phyloP scores from a whole-genome alignment of 768 basidiomycete genomes.

The Pleurotus platypus region DNA sequence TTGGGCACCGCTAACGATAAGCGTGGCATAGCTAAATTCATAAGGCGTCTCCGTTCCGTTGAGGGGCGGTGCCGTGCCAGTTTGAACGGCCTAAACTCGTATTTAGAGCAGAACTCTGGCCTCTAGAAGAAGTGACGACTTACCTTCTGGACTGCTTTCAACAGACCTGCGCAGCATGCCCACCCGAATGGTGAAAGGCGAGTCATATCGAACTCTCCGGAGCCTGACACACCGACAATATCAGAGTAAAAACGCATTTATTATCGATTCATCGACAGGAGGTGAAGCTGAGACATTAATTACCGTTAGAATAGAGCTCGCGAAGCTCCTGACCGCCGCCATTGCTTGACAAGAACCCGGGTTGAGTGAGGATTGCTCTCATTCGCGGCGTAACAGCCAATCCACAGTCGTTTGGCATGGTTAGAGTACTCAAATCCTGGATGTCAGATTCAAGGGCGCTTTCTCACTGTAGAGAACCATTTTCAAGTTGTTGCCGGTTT shows the following conservation, averaged over 20 bases:
- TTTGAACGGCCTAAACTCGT: conserved; percentile 5
- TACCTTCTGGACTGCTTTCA: conserved; percentile 17
- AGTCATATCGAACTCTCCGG: conserved; percentile 15
- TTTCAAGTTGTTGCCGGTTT: no score
- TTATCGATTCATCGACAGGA: neutral
- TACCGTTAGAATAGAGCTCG: conserved; percentile 25
- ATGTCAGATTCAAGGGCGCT: no score
- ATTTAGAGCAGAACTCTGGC: no score
- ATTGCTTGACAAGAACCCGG: conserved; percentile 21
- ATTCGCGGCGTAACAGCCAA: conserved; percentile 25
- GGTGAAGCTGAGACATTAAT: neutral
- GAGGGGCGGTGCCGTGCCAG: conserved; percentile 32
- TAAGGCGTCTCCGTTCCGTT: conserved; percentile 38
- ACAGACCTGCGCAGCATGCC: conserved; percentile 15
- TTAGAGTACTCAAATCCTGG: neutral
- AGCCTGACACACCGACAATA: neutral
- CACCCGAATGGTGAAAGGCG: conserved; percentile 25
- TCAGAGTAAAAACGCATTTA: no score
- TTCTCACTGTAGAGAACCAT: no score
- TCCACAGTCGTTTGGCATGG: conserved; percentile 16
- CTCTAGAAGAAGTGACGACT: neutral
- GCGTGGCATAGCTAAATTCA: conserved; percentile 36
- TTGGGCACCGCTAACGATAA: conserved; percentile 38
- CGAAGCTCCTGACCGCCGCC: conserved; percentile 23
- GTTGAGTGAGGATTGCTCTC: conserved; percentile 21